Evolutionary conservation across 2,329 filamentous ascomycete genomes (phyloP), one percentile per base, ranked within the genome.

Genomic region (Akanthomyces muscarius): DNA sequence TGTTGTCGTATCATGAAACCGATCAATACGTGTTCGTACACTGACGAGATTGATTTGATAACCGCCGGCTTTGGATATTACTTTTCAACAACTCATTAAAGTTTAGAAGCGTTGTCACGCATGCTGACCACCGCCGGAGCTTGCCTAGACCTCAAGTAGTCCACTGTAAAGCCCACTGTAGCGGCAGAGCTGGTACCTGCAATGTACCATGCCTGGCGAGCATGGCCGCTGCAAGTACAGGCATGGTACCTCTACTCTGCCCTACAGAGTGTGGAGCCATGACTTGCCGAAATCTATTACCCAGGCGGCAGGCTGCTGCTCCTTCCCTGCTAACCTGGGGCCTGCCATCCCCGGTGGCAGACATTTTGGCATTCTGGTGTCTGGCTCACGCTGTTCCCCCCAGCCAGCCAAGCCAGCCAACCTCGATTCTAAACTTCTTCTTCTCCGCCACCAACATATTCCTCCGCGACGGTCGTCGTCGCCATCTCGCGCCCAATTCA

Each of bases 401-500:
- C 53, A 56, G 53, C 38, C 23, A 56, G 23, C 41, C 41, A 30
- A 56, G 38, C 18, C 50, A 44, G 13, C 38, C 53, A 45, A 55
- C 54, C 25, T 56, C 45, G 54, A 45, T 56, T 56, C 41, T 33
- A 45, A 45, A 57, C 54, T 47, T 47, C 54, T 47, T 47, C 54
- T 57, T 56, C 41, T 33, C 28, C 14, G 28, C 54, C 38, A 55
- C 30, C 54, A n/a, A 57, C 36, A 47, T 23, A 23, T 36, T 21
- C 54, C 38, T 6, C 28, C 54, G 21, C 54, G 54, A 57, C 54
- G 28, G 13, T 47, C 30, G 11, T 57, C 54, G 53, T 23, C 25
- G 53, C 16, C 38, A 21, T 45, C 18, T 16, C 25, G 33, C 28
- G 36, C 18, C 54, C 42, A 36, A 18, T 7, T n/a, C 10, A 7